These are phyloP conservation scores for Pleurotus platypus DNA, from an alignment of 768 basidiomycete genomes.

Conservation along the genomic window DNA sequence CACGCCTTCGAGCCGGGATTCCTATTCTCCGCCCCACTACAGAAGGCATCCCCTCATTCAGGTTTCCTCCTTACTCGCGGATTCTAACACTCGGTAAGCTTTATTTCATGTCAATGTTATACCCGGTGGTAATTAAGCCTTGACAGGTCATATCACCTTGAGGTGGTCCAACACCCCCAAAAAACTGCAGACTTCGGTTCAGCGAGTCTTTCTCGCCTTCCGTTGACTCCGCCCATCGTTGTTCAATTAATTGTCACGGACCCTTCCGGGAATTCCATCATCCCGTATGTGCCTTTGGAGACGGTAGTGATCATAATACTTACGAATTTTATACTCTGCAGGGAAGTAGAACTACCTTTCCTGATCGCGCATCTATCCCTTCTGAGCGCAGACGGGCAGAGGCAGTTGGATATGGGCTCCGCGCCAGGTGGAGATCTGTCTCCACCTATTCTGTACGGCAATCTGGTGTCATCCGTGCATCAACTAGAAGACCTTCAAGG, in stretches of 20 bases:
- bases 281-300: constrained; percentile 60
- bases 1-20: constrained; percentile 40
- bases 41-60: constrained; percentile 50
- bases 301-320: neutral
- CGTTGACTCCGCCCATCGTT: constrained; percentile 81
- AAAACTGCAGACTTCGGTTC: constrained; percentile 80
- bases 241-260: constrained; percentile 77
- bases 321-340: constrained; percentile 28
- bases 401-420: constrained; percentile 61
- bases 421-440: constrained; percentile 43
- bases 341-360: constrained; percentile 84
- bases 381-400: constrained; percentile 63
- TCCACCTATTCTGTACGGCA: constrained; percentile 75
- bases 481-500: constrained; percentile 79
- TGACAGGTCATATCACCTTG: constrained; percentile 68
- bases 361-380: constrained; percentile 81
- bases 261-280: constrained; percentile 62
- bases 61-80: constrained; percentile 54
- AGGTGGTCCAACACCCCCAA: constrained; percentile 82
- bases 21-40: constrained; percentile 28
- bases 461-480: constrained; percentile 79
- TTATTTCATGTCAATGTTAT: constrained; percentile 9
- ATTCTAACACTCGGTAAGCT: constrained; percentile 50
- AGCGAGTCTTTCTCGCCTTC: constrained; percentile 71
- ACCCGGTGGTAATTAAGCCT: neutral